Evolutionary conservation across 805 yeast species (phyloP), one percentile per base, ranked within the genome.

Genomic region (Yarrowia hollandica): DNA sequence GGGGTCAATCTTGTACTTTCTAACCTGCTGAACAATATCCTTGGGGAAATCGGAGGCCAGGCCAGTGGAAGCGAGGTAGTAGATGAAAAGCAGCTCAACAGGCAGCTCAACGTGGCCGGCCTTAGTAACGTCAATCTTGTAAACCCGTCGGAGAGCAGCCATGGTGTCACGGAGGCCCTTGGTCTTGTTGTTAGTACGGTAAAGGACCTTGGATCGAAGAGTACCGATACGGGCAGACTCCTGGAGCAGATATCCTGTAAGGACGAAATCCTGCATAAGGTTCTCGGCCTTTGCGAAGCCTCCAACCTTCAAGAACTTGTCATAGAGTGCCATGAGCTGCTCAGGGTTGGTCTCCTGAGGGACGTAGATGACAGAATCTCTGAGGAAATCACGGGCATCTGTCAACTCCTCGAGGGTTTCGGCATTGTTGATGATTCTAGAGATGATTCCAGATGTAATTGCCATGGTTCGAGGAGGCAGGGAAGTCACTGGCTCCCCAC

Each of bases 31-130:
- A 15, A 33, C 39, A 31, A 31, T 22, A 3, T 44, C 37, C 26
- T 39, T 9, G 21, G 25, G 11, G 44, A 25, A 35, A n/a, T 18
- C 33, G 10, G 57, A 35, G 14, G 34, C 35, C 25, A 52, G 34
- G 10, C 58, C 58, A 5, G 23, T 35, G 15, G 44, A 14, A 10
- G 44, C 44, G 18, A 52, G 42, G 25, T 25, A 52, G 35, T 16
- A n/a, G 19, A 52, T 37, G 26, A 52, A 11, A 15, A 52, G 58
- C 25, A 52, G 34, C 25, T 52, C 22, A 15, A 52, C 58, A 35
- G 58, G 58, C 25, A 52, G 44, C 58, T 52, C 58, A 7, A n/a
- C 31, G 26, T 52, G 58, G n/a, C 58, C 58, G 15, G 7, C 4
- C 26, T 18, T 52, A 35, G 58, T 52, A 9, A 37, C 15, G 26